Evolutionary conservation across 140 eudicot genomes (phyloP), one percentile per base, ranked within the genome.

Genomic region (Erigeron philadelphicus): DNA sequence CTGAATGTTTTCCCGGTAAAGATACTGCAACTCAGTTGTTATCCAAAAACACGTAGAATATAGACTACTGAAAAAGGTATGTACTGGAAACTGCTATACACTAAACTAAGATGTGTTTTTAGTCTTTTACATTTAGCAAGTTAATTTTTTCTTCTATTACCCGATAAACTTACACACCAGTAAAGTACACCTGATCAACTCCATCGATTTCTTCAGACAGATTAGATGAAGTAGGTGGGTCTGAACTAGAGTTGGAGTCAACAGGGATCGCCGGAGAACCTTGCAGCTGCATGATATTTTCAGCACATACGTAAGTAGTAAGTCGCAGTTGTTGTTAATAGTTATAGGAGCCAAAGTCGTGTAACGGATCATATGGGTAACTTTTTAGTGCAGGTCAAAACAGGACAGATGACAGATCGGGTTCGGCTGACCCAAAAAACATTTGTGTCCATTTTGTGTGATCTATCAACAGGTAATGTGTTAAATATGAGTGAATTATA

Each of bases 131-230:
- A 25, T 65, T 25, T 65, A 35, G 31, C 10, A 74, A 55, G 23
- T 18, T 35, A 68, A 61, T 47, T n/a, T 11, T 47, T 31, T 58
- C 13, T 41, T 55, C 35, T 44, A 57, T 70, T 6, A 56, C 54
- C 19, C n/a, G 11, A 58, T 63, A 75, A 67, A 80, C 72, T 66
- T 65, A 70, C 74, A 15, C 64, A 68, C 79, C 81, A 63, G 83
- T 65, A 64, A 66, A 68, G 73, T 81, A 72, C 49, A 64, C 76
- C 68, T 60, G 86, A 71, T 82, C 84, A 78, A 76, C 81, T 69
- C 80, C 82, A 38, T 89, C 93, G 56, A 81, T 66, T 77, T 81
- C 96, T 78, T 81, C 98, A 1, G 93, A 78, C 43, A 83, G 52
- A 68, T 71, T 78, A 80, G 77, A 82, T 61, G 90, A 68, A 58